Evolutionary conservation across 2,329 filamentous ascomycete species (phyloP), one percentile per base, ranked within the genome.

Genomic region (Trichoderma oligosporum): DNA sequence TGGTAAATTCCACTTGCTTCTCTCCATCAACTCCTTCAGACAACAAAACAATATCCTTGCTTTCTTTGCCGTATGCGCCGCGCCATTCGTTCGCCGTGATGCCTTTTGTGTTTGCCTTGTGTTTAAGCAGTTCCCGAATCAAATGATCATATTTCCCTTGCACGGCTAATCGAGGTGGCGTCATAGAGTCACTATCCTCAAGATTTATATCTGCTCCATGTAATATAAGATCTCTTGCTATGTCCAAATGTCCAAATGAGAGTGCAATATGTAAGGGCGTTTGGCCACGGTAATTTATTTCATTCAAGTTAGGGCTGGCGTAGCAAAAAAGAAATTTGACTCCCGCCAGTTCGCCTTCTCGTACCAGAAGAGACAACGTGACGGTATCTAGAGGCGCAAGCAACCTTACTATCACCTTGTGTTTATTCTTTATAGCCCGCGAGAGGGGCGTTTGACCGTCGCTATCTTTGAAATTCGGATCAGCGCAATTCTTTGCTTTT

Each of bases 81-180:
- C 39, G 20, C 51, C 51, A 55, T 5, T 46, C 41, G 1, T 38
- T 6, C 0, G 9, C n/a, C 41, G 16, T 38, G 5, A 38, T 29
- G 1, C 38, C 39, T 8, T 25, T 7, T 14, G n/a, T 25, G 3
- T 20, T 1, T 20, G 51, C 51, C 3, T 27, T 27, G 0, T 7
- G 4, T 2, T 27, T 27, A 2, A 54, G 14, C 4, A 54, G 7
- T 7, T 36, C 39, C 36, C 20, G 3, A 9, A 45, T 35, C 12
- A 33, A 1, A 4, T 4, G 1, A 4, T 1, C 3, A n/a, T 27
- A 0, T 2, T 12, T 14, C 1, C 3, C 2, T 1, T 4, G 14
- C 2, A 54, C 4, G 0, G 39, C 39, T 14, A 27, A 2, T 3
- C 7, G 39, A 6, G 45, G 29, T 5, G 51, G 51, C 7, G 39